Evolutionary conservation across 345 rosid species (phyloP), one percentile per base, ranked within the genome.

Genomic region (Brassica incana): DNA sequence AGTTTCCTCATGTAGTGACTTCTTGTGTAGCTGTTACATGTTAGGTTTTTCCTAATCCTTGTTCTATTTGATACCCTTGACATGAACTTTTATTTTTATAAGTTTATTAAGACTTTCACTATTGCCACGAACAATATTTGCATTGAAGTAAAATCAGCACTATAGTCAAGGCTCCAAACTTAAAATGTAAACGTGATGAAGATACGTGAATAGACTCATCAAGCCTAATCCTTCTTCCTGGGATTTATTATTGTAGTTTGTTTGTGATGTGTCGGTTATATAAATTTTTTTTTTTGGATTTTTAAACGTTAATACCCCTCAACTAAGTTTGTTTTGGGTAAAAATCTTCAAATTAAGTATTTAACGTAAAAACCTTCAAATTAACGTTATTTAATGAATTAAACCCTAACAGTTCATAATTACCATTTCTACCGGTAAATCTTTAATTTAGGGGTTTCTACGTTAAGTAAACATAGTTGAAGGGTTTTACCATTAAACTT

Each of bases 21-120:
- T 73, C 56, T 59, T 78, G 77, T 72, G 82, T 79, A 79, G 82
- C 36, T 66, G 61, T 65, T 72, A 54, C 61, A 0, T 58, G 6
- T 48, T 73, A 43, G 74, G 56, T 16, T 65, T 33, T 58, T 52
- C 2, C 48, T 66, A 52, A 35, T 73, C 38, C 72, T 32, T 73
- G 68, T 78, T 30, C 61, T 54, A 52, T 6, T n/a, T 52, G 8
- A 52, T 52, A 52, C 58, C 20, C 58, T 52, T 52, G 58, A 52
- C 58, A n/a, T 4, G 0, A 52, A 52, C 2, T 52, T 52, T 52
- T 52, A 52, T 14, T 52, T 52, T 52, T n/a, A 52, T 52, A 7
- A 7, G 20, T 52, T 52, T 20, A 20, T 33, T 52, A 52, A 52
- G 58, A 52, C 58, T 52, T 52, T 52, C 20, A 50, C 56, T 43